A percentile compares a stretch with the other conserved stretches of the same genome.
These are phyloP conservation scores for Schwanniomyces pseudopolymorphus DNA, from an alignment of 805 yeast species.

Conservation along the genomic window DNA sequence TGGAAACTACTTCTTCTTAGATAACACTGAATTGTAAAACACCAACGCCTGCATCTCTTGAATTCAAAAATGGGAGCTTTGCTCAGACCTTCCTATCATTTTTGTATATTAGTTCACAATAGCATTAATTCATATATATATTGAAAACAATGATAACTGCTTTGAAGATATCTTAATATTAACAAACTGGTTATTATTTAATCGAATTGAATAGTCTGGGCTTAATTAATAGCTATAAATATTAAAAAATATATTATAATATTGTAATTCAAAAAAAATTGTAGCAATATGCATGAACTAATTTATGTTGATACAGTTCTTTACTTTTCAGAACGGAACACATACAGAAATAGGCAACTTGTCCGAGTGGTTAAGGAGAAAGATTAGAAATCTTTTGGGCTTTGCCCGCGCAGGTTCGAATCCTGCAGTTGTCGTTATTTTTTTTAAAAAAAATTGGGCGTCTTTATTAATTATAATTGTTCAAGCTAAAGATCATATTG, in stretches of 20 bases:
- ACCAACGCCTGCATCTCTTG: neutral
- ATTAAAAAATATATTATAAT: neutral
- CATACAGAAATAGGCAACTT: constrained; percentile 24
- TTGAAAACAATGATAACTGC: neutral
- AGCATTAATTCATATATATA: constrained; percentile 1
- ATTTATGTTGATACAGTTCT: too few species aligned
- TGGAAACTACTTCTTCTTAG: constrained; percentile 97
- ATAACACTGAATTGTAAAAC: constrained; percentile 46
- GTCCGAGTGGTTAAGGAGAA: constrained; percentile 72
- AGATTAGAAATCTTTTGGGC: constrained; percentile 62
- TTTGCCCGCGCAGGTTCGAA: constrained; percentile 67
- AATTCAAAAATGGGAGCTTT: neutral
- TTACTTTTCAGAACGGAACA: neutral
- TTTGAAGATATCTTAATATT: neutral
- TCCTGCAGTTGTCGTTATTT: constrained; percentile 69
- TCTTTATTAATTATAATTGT: too few species aligned
- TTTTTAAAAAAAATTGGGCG: constrained; percentile 25
- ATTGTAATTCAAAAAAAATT: too few species aligned
- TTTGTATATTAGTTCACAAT: constrained; percentile 2
- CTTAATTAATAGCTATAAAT: neutral
- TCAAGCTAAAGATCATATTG: too few species aligned
- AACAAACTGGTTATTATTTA: neutral
- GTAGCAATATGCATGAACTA: too few species aligned
- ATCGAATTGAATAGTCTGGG: neutral
- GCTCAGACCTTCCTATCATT: constrained; percentile 1